A percentile compares a stretch with the other conserved stretches of the same genome.
Conservation (phyloP, 257 asterid genomes). For the Salvia splendens region DNA sequence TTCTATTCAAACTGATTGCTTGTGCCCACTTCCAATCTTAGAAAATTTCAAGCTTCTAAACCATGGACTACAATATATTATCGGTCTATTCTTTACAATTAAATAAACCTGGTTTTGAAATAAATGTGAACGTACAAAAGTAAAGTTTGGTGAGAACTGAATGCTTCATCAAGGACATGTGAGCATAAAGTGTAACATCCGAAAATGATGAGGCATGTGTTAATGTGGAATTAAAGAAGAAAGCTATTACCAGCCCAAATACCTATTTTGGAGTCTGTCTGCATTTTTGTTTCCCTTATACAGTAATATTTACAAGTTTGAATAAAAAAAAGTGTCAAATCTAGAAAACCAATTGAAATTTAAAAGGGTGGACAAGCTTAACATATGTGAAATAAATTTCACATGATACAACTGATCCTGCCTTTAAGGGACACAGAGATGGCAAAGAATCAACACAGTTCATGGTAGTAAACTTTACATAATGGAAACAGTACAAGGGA, state of each 20-base stretch:
- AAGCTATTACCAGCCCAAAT: constrained; percentile 16
- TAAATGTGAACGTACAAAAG: background rate
- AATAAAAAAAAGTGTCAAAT: background rate
- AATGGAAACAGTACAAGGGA: constrained; percentile 19
- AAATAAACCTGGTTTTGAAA: background rate
- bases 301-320: constrained; percentile 20
- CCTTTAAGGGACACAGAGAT: background rate
- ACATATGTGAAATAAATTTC: background rate
- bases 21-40: constrained; percentile 1
- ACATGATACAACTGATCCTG: constrained; percentile 7
- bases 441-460: background rate
- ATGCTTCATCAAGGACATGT: constrained; percentile 23
- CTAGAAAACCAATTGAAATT: constrained; percentile 7
- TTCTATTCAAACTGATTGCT: constrained; percentile 12
- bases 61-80: background rate
- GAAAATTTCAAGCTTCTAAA: background rate
- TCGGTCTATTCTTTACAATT: background rate
- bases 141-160: constrained; percentile 16
- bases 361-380: constrained; percentile 7
- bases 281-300: constrained; percentile 1
- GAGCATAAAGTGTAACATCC: constrained; percentile 20
- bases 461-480: background rate
- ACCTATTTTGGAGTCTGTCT: background rate
- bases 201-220: constrained; percentile 19
- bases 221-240: background rate